These are phyloP conservation scores for Penicillium silybi DNA, from an alignment of 495 filamentous ascomycete genomes.

Conservation along the genomic window DNA sequence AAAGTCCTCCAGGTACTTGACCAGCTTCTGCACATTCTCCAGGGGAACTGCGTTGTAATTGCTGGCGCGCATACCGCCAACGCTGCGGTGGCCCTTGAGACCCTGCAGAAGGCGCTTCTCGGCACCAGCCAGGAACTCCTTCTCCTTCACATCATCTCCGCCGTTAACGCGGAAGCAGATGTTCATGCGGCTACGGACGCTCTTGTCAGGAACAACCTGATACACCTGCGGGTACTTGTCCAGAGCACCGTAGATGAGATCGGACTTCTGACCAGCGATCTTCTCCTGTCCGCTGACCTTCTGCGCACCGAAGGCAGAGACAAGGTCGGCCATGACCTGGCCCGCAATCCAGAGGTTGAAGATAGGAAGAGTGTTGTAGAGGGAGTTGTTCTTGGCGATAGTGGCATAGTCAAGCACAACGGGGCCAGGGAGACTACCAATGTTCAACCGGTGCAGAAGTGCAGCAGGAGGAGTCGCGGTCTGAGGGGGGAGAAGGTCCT, in stretches of 20 bases:
- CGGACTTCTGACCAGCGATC: conserved; percentile 65
- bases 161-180: conserved; percentile 74
- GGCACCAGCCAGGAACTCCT: conserved; percentile 71
- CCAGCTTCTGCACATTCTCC: conserved; percentile 58
- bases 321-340: conserved; percentile 69
- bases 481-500: conserved; percentile 65
- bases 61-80: conserved; percentile 55
- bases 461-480: conserved; percentile 53
- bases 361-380: conserved; percentile 94
- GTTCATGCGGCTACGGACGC: conserved; percentile 81
- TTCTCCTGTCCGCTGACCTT: conserved; percentile 65
- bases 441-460: conserved; percentile 63
- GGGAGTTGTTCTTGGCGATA: conserved; percentile 78
- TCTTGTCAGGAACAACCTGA: conserved; percentile 67
- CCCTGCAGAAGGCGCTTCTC: conserved; percentile 52
- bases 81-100: conserved; percentile 77
- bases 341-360: conserved; percentile 90
- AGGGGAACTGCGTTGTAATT: conserved; percentile 62
- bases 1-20: conserved; percentile 58
- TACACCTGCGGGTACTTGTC: conserved; percentile 69
- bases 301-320: conserved; percentile 52
- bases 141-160: conserved; percentile 60
- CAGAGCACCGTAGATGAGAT: conserved; percentile 67
- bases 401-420: conserved; percentile 76
- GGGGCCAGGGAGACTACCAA: conserved; percentile 62